Base-by-base conservation (phyloP, 805 yeast species). In the Suhomyces sp. region DNA sequence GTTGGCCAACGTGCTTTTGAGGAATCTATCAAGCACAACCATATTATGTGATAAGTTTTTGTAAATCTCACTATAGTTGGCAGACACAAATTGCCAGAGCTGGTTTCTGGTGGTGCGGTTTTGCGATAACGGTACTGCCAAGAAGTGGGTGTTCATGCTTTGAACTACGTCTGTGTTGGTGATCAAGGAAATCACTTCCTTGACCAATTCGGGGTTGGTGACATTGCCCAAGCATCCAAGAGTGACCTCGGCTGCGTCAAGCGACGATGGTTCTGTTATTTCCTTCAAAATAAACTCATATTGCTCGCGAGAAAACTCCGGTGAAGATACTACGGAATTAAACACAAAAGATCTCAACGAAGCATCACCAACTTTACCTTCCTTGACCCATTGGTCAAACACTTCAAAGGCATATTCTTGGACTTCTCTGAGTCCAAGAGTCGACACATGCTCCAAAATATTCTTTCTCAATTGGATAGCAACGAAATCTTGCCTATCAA, bases 161-260 rank as follows among this genome's bases (percentile, higher is more conserved):
- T 83, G 82, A 35, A 85, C 74, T 38, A 71, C 63, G 2, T 75
- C 74, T 9, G 70, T 69, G 36, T 80, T 72, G 44, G 76, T 62
- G 31, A 82, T 64, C 53, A 75, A 60, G 0, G 58, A 64, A n/a
- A 83, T 58, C 47, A 81, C 66, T 47, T 63, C 62, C n/a, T 66
- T 59, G 24, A 81, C 68, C 27, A 73, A 69, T 12, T 65, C 69
- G 8, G 63, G 59, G 29, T 74, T 71, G 36, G 69, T 57, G 19
- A 79, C 70, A 15, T 70, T 65, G 1, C 89, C 88, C 46, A 85
- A 66, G 0, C 88, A 79, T n/a, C 64, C 63, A 24, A 84, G 68
- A 0, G 87, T 84, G 48, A 79, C 71, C 65, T 85, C 90, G 49
- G 84, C 65, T 2, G 82, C 78, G 64, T 84, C 88, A 49, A 83